Evolutionary conservation across 306 rosid genomes (phyloP).

Genomic region (Rosa lucieae): DNA sequence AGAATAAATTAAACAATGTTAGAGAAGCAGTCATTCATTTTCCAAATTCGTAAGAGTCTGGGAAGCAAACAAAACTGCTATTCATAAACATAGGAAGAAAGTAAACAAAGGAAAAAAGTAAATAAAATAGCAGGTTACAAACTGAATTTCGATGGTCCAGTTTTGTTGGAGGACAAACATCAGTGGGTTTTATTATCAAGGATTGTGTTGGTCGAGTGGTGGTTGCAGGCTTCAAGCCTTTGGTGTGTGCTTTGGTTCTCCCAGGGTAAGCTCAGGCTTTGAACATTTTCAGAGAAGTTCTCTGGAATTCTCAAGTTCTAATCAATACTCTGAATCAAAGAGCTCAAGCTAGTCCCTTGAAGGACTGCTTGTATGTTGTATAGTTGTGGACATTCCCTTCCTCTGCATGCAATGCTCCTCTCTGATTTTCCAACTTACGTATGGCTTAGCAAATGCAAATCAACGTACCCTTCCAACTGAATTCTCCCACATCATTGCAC

Average conservation of each 20-base stretch:
- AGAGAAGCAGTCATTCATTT: not conserved
- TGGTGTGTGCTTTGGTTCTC: not conserved
- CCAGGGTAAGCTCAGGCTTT: not conserved
- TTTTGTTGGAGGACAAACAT: not conserved
- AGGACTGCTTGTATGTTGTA: not conserved
- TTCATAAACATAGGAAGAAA: not conserved
- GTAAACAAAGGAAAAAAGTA: not conserved
- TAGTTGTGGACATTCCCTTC: not conserved
- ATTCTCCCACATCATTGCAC: not conserved
- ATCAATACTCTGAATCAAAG: not conserved
- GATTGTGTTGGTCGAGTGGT: not conserved
- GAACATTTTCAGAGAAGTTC: not conserved
- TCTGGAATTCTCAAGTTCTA: not conserved
- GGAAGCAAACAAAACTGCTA: not conserved
- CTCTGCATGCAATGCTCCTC: not conserved
- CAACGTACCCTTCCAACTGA: not conserved
- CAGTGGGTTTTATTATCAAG: not conserved
- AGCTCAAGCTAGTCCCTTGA: not conserved
- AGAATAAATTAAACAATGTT: not conserved
- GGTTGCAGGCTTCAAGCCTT: not conserved
- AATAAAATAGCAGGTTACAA: not conserved
- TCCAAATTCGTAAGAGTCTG: not conserved
- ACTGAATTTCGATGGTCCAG: not conserved
- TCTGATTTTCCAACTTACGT: not conserved
- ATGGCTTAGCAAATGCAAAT: too few species aligned